Base-by-base conservation (phyloP, 164 flowering plant genomes). In the Nelumbo lutea region DNA sequence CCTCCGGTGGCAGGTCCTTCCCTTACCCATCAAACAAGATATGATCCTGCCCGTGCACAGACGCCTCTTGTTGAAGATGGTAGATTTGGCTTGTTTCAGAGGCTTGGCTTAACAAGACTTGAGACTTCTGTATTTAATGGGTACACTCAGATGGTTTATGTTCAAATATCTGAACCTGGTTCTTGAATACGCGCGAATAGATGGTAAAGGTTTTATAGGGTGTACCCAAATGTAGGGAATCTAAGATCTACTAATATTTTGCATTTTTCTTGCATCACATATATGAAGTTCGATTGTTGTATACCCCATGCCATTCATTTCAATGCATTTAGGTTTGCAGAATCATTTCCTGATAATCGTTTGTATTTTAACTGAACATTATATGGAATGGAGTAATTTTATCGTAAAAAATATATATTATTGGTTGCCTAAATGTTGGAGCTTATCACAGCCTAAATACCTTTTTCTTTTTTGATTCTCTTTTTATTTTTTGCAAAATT, bases 1-100 rank as follows among this genome's bases (percentile, higher is more conserved):
- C 98, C 99, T 42, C 99, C 99, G 0, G 95, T 87, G 42, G 99
- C 99, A 6, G 99, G 99, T 41, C 97, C 98, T 53, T 96, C 98
- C 40, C 91, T 96, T 38, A 96, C 98, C 27, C 98, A 93, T 80
- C 99, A 96, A 74, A 86, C 93, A 14, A 84, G 98, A 74, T 93
- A 90, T 69, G 99, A 96, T 79, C 99, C 98, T 51, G 97, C 98
- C 42, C 94, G 97, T 56, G 75, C 85, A 3, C 14, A 83, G 0
- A 77, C 68, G 51, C 99, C 98, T 5, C 85, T 93, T 53, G 84
- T 96, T 57, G 97, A 92, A 80, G 99, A 96, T 76, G 99, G 98
- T 42, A 83, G 91, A 58, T 86, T 76, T 77, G 84, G 95, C 42
- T 82, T 90, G 80, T 93, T 93, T 77, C 83, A 83, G 65, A 86